Evolutionary conservation across 495 filamentous ascomycete species (phyloP).

Genomic region (Platismatia glauca): DNA sequence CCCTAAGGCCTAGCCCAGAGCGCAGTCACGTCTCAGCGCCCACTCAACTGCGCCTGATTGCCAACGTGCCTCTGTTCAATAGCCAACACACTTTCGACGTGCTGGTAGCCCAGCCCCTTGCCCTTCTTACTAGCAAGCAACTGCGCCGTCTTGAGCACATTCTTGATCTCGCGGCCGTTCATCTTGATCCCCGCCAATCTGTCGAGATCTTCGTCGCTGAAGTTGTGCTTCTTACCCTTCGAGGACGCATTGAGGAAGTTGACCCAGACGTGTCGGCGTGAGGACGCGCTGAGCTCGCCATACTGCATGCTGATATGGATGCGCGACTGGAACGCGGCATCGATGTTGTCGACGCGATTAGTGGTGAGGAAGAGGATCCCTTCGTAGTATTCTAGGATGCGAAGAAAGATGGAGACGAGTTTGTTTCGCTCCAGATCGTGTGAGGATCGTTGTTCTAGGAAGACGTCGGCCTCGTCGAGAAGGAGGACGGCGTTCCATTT

Average conservation of each 20-base stretch:
- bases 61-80: constrained; percentile 25
- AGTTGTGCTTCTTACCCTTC: constrained; percentile 7
- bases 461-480: constrained; percentile 62
- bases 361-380: constrained; percentile 33
- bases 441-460: constrained; percentile 44
- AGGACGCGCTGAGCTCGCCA: constrained; percentile 26
- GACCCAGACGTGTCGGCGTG: constrained; percentile 19
- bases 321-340: constrained; percentile 36
- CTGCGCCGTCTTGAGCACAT: constrained; percentile 50
- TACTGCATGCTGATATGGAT: constrained; percentile 40
- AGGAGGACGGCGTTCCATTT: constrained; percentile 37
- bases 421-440: constrained; percentile 46
- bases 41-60: not conserved
- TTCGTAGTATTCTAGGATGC: constrained; percentile 32
- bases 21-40: not conserved
- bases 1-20: not conserved
- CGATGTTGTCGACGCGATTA: constrained; percentile 37
- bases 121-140: constrained; percentile 34
- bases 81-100: constrained; percentile 40
- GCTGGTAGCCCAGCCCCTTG: constrained; percentile 30
- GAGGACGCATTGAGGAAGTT: constrained; percentile 14
- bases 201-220: constrained; percentile 36
- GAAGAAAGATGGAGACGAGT: constrained; percentile 41
- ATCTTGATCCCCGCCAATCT: constrained; percentile 38
- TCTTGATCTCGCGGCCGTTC: constrained; percentile 60